Conservation (phyloP, 2,329 filamentous ascomycete genomes). For the Fusarium brevicatenulatum region DNA sequence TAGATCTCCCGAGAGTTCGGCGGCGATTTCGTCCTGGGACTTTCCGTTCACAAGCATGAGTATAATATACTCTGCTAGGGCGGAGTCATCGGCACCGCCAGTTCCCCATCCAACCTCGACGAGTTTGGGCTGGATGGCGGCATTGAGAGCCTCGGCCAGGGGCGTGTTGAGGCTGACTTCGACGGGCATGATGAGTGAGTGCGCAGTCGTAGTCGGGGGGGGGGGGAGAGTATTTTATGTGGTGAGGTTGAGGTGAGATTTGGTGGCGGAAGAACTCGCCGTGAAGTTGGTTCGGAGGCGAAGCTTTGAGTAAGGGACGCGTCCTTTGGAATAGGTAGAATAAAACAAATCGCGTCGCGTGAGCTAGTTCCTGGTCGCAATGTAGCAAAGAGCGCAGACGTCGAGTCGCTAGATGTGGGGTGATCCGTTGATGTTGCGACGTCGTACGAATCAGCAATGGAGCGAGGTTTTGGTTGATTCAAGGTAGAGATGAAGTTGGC, state of each 20-base stretch:
- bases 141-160: conserved; percentile 83
- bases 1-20: conserved; percentile 88
- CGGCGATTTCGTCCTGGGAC: conserved; percentile 87
- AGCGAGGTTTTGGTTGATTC: conserved; percentile 40
- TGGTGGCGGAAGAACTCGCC: conserved; percentile 39
- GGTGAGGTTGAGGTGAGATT: conserved; percentile 4
- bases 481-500: conserved; percentile 39
- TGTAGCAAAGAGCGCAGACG: conserved; percentile 6
- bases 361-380: conserved; percentile 30
- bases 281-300: conserved; percentile 25
- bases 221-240: background rate
- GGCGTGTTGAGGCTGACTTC: conserved; percentile 82
- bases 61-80: conserved; percentile 94
- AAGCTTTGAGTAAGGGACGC: conserved; percentile 37
- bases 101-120: conserved; percentile 93
- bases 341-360: conserved; percentile 43
- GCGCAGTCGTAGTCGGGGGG: conserved; percentile 16
- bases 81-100: conserved; percentile 79
- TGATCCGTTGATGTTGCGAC: conserved; percentile 27
- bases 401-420: conserved; percentile 23
- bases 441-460: conserved; percentile 30
- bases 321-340: conserved; percentile 25
- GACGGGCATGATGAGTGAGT: conserved; percentile 72
- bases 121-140: conserved; percentile 88
- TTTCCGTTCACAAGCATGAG: conserved; percentile 98